Conservation (phyloP, 768 basidiomycete species). For the Psilocybe subaeruginosa region DNA sequence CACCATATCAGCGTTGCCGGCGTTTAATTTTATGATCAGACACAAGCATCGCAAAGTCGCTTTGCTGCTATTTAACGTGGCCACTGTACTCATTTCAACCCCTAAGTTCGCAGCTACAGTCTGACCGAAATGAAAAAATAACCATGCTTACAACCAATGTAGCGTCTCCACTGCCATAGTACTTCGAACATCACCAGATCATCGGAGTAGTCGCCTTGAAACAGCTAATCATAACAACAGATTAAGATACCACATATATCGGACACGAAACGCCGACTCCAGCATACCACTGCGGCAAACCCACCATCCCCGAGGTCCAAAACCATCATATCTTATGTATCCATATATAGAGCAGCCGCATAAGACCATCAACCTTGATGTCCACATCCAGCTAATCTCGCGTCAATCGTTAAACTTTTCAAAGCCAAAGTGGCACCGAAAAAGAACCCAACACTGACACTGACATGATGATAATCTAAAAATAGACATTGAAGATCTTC, state of each 20-base stretch:
- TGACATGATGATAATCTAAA: not conserved
- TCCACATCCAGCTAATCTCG: not conserved
- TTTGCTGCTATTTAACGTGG: too few species aligned
- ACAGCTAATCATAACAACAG: too few species aligned
- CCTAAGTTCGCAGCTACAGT: too few species aligned
- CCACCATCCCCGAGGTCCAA: not conserved
- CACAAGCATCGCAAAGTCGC: too few species aligned
- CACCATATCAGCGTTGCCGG: too few species aligned
- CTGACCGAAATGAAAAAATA: too few species aligned
- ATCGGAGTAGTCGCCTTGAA: too few species aligned
- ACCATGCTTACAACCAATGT: too few species aligned
- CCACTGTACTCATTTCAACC: too few species aligned
- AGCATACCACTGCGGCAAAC: not conserved
- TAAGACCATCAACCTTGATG: not conserved
- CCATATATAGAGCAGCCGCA: not conserved
- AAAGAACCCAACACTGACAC: not conserved
- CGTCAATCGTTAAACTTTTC: not conserved
- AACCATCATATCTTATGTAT: not conserved
- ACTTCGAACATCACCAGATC: too few species aligned
- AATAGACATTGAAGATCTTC: not conserved
- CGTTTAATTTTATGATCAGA: too few species aligned
- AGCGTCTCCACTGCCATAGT: too few species aligned
- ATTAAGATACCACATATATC: not conserved
- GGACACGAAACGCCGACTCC: not conserved
- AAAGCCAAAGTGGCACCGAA: not conserved